A percentile compares a stretch with the other conserved stretches of the same genome.
Conservation (phyloP, 768 basidiomycete species). For the Udeniomyces megalosporus region DNA sequence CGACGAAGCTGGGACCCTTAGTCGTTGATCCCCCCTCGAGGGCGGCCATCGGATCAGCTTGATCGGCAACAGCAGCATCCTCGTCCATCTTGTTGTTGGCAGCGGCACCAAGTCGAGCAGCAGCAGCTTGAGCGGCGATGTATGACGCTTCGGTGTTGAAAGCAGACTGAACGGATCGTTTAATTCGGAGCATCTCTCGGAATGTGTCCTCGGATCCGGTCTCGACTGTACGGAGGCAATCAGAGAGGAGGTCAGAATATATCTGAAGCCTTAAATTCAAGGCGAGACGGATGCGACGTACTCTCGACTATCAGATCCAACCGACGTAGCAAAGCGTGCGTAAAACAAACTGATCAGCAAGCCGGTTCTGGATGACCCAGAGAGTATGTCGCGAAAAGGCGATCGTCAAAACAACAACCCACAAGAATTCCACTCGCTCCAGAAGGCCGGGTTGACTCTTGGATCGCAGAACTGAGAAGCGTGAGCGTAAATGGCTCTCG, state of each 20-base stretch:
- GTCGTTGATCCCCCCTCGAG: constrained; percentile 26
- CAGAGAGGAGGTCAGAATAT: neutral
- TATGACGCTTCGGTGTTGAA: constrained; percentile 84
- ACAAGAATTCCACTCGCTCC: constrained; percentile 84
- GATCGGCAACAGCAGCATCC: constrained; percentile 29
- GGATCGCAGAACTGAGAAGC: constrained; percentile 99
- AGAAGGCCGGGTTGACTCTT: constrained; percentile 68
- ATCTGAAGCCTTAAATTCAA: neutral
- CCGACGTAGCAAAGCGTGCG: too few species aligned
- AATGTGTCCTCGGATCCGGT: constrained; percentile 98
- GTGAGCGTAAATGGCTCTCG: constrained; percentile 88
- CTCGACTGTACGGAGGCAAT: constrained; percentile 39
- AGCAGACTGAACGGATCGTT: constrained; percentile 87
- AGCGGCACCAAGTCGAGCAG: constrained; percentile 44
- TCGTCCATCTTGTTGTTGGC: constrained; percentile 35
- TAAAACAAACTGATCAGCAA: too few species aligned
- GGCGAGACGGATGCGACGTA: constrained; percentile 17
- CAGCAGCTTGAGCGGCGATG: constrained; percentile 74
- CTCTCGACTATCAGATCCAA: constrained; percentile 42
- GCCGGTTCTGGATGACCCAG: too few species aligned
- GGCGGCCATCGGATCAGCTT: constrained; percentile 69
- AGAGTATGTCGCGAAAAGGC: too few species aligned
- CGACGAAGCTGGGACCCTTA: constrained; percentile 54
- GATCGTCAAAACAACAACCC: too few species aligned
- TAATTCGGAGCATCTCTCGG: constrained; percentile 34